phyloP scores from a whole-genome alignment of 805 yeast genomes.

The Yarrowia sp. region DNA sequence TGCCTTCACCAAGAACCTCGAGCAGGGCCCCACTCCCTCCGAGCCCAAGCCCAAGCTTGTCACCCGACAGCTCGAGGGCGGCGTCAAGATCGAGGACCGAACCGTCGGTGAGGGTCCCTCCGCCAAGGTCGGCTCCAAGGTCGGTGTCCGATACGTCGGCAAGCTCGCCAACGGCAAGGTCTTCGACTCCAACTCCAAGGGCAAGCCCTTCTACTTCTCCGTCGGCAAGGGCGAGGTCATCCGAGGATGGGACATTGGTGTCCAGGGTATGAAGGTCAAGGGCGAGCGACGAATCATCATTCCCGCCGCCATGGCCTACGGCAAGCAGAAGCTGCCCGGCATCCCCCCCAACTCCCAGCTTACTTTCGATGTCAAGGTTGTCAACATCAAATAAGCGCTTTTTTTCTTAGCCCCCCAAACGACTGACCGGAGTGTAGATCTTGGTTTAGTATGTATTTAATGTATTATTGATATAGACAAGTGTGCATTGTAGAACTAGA shows the following conservation, averaged over 20 bases:
- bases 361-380: constrained; percentile 93
- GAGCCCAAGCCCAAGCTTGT: constrained; percentile 41
- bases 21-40: constrained; percentile 81
- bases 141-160: constrained; percentile 97
- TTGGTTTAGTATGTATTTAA: constrained; percentile 15
- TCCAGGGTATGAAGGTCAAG: constrained; percentile 97
- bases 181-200: constrained; percentile 94
- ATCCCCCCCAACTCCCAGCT: constrained; percentile 97
- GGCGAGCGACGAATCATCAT: constrained; percentile 98
- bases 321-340: constrained; percentile 90
- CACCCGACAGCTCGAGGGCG: constrained; percentile 82
- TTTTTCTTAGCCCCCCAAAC: background rate
- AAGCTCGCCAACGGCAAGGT: constrained; percentile 94
- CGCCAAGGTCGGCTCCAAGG: constrained; percentile 85
- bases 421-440: background rate
- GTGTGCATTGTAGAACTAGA: background rate
- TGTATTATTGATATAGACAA: constrained; percentile 16
- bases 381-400: constrained; percentile 67
- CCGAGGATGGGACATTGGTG: constrained; percentile 98
- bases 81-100: constrained; percentile 91
- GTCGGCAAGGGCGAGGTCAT: constrained; percentile 98
- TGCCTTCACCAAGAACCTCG: constrained; percentile 84
- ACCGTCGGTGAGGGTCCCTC: constrained; percentile 80
- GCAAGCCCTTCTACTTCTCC: constrained; percentile 89
- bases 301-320: constrained; percentile 96